Percentiles rank a stretch among this genome's conserved stretches.
Evolutionary conservation across 495 filamentous ascomycete species (phyloP).

Genomic region (Talaromyces wortmannii): DNA sequence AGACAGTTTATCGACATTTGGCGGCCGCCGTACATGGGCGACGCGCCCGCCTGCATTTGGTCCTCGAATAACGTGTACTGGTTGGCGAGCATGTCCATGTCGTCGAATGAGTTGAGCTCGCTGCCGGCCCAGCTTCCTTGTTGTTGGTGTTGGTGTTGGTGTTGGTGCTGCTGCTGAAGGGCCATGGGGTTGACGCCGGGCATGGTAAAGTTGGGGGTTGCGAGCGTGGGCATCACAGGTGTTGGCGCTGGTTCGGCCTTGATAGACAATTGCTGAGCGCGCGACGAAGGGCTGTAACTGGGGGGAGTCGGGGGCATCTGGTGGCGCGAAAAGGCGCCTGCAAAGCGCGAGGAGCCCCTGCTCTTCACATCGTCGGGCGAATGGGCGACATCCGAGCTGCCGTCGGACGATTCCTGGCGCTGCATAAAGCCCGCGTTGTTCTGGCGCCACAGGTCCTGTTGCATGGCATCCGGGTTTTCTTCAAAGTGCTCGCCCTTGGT

Average conservation of each 20-base stretch:
- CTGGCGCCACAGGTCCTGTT: constrained; percentile 44
- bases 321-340: constrained; percentile 25
- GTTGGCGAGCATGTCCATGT: constrained; percentile 33
- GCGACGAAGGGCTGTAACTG: constrained; percentile 25
- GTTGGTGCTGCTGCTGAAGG: constrained; percentile 23
- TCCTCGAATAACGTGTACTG: constrained; percentile 32
- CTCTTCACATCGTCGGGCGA: constrained; percentile 18
- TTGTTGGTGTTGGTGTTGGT: background rate
- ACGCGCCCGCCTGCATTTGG: constrained; percentile 8
- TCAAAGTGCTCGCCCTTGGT: constrained; percentile 50
- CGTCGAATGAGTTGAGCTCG: constrained; percentile 28
- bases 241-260: constrained; percentile 20
- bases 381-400: constrained; percentile 42
- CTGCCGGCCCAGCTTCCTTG: constrained; percentile 14
- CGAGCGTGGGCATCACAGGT: constrained; percentile 3
- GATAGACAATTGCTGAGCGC: constrained; percentile 14
- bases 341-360: constrained; percentile 19
- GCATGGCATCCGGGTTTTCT: constrained; percentile 48
- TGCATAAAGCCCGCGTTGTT: constrained; percentile 38
- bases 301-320: constrained; percentile 17
- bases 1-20: constrained; percentile 33
- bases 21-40: constrained; percentile 31
- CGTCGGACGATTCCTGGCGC: constrained; percentile 45
- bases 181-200: constrained; percentile 32
- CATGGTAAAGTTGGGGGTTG: constrained; percentile 13